Conservation (phyloP, 2,329 filamentous ascomycete species). For the Sarocladium oryzae region DNA sequence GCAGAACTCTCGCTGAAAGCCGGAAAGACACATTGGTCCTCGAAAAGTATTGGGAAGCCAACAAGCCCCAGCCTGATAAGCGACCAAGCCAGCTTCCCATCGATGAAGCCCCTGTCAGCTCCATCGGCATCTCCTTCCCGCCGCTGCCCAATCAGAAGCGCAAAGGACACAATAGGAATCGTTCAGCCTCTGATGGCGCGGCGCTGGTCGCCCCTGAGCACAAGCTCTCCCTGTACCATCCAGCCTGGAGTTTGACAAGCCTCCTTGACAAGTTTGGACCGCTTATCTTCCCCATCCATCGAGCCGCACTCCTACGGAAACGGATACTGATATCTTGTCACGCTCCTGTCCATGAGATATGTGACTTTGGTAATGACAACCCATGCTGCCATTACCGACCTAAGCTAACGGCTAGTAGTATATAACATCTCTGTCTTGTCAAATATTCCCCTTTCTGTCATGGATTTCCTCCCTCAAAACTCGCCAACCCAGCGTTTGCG, state of each 20-base stretch:
- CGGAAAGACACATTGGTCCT: slow-evolving; percentile 56
- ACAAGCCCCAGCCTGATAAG: slow-evolving; percentile 31
- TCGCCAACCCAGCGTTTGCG: slow-evolving; percentile 60
- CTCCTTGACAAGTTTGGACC: slow-evolving; percentile 83
- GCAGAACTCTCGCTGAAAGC: slow-evolving; percentile 57
- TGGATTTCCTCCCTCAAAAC: slow-evolving; percentile 59
- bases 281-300: slow-evolving; percentile 83
- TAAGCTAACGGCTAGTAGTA: slow-evolving; percentile 45
- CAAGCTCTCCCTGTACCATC: slow-evolving; percentile 70
- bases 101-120: slow-evolving; percentile 45
- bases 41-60: slow-evolving; percentile 72
- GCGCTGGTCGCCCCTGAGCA: slow-evolving; percentile 54
- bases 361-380: slow-evolving; percentile 70
- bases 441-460: slow-evolving; percentile 71
- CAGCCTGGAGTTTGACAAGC: slow-evolving; percentile 72
- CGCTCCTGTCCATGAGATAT: slow-evolving; percentile 76
- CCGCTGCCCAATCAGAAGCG: slow-evolving; percentile 20
- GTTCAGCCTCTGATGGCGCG: slow-evolving; percentile 56
- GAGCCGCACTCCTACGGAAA: slow-evolving; percentile 79
- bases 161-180: slow-evolving; percentile 45
- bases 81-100: slow-evolving; percentile 18
- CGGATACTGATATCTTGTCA: slow-evolving; percentile 82
- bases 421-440: slow-evolving; percentile 92
- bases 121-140: slow-evolving; percentile 40
- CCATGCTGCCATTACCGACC: background rate